Percentiles rank a stretch among this genome's conserved stretches.
phyloP scores from a whole-genome alignment of 768 basidiomycete species.

The Dentipellis sp. region DNA sequence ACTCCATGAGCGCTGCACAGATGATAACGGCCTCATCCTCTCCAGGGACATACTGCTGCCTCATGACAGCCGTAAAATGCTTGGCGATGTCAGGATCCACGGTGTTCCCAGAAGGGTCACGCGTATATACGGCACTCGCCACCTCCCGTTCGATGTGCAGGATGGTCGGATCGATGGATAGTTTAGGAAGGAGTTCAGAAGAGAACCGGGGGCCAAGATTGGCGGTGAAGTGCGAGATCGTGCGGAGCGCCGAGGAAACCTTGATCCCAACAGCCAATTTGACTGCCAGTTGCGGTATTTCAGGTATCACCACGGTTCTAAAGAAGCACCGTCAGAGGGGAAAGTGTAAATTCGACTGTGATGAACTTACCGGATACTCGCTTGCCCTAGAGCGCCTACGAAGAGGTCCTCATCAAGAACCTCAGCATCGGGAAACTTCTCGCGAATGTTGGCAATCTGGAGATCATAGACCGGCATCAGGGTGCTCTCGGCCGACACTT shows the following conservation, averaged over 20 bases:
- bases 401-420: constrained; percentile 32
- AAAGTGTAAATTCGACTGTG: neutral
- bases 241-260: constrained; percentile 48
- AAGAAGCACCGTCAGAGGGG: neutral
- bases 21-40: constrained; percentile 37
- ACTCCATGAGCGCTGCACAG: constrained; percentile 43
- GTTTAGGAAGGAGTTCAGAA: constrained; percentile 35
- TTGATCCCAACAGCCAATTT: constrained; percentile 48
- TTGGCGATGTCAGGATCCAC: constrained; percentile 38
- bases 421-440: constrained; percentile 33
- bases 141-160: constrained; percentile 39
- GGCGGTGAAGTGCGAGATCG: constrained; percentile 51
- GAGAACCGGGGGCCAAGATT: constrained; percentile 51
- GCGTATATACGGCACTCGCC: constrained; percentile 36
- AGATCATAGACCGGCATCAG: constrained; percentile 47
- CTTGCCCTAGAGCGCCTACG: constrained; percentile 37
- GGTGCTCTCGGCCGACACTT: constrained; percentile 20
- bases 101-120: constrained; percentile 11
- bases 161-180: constrained; percentile 33
- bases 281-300: constrained; percentile 34
- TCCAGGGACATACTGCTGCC: constrained; percentile 31
- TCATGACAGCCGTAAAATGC: constrained; percentile 42
- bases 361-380: constrained; percentile 39
- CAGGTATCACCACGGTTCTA: constrained; percentile 38
- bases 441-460: constrained; percentile 35